Conservation (phyloP, 2,329 filamentous ascomycete genomes). For the Septoria linicola region DNA sequence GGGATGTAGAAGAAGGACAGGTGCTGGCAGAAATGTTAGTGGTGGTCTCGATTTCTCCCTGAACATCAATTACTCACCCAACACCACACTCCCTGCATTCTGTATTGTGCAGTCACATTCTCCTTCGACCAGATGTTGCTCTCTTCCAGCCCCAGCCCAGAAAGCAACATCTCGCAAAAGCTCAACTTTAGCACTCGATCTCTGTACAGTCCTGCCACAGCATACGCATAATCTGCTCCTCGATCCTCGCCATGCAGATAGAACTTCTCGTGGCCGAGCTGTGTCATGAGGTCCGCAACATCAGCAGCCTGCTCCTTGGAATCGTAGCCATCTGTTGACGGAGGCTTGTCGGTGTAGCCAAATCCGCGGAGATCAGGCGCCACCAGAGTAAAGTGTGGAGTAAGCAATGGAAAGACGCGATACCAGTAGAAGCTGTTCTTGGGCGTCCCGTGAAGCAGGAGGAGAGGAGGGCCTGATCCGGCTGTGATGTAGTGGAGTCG, state of each 20-base stretch:
- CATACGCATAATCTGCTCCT: conserved; percentile 40
- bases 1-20: conserved; percentile 40
- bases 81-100: conserved; percentile 39
- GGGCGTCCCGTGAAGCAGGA: conserved; percentile 37
- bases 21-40: conserved; percentile 25
- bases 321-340: conserved; percentile 41
- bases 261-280: conserved; percentile 38
- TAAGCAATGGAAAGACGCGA: conserved; percentile 38
- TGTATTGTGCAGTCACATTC: conserved; percentile 37
- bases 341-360: conserved; percentile 43
- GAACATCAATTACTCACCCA: conserved; percentile 28
- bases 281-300: conserved; percentile 39
- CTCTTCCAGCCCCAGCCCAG: conserved; percentile 37
- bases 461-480: conserved; percentile 32
- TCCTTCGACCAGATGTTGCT: conserved; percentile 36
- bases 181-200: conserved; percentile 36
- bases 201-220: conserved; percentile 35
- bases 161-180: conserved; percentile 40
- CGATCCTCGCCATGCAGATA: conserved; percentile 40
- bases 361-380: conserved; percentile 42
- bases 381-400: conserved; percentile 39
- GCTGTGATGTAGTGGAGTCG: conserved; percentile 39
- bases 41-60: too few relatives aligned
- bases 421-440: conserved; percentile 43
- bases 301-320: conserved; percentile 40